Evolutionary conservation across 2,329 filamentous ascomycete species (phyloP), one percentile per base, ranked within the genome.

Genomic region (Colletotrichum sp.): DNA sequence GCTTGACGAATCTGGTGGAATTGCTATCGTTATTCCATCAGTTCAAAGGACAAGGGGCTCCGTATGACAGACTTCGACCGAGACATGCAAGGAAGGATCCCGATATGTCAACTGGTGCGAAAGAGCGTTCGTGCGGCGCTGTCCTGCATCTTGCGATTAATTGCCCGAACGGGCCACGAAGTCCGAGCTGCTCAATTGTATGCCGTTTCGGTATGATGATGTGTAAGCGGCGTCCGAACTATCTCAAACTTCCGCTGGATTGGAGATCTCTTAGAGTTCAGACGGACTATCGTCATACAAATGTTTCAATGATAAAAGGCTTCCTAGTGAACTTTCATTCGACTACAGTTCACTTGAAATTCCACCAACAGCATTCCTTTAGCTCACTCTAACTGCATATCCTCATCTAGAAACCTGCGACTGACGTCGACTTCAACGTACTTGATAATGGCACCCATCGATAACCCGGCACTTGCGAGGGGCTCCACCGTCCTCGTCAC

Each of bases 401-500:
- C 2, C 9, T 30, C 58, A 34, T 12, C 58, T 1, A 10, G 0
- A 48, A 21, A 48, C 5, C n/a, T 48, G 5, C 6, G 4, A 7
- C 3, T 21, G 10, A 21, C 9, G 1, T 18, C n/a, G 10, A 58
- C 1, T 18, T 5, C 3, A 38, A 14, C 32, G 13, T 26, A 21
- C 21, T 16, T 16, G 21, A 48, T 4, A 12, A 73, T 73, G 66
- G 32, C 61, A 9, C 4, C n/a, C 32, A 66, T 77, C 34, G 58
- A 52, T 4, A 64, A 75, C 10, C 66, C 59, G 6, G 74, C 79
- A 26, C 78, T 82, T 12, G 69, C 79, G 7, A 76, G 79, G 69
- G 81, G 80, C 6, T 85, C 85, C 0, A 78, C 79, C 0, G 80
- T 88, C 21, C 81, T 88, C 0, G 80, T 88, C 2, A 88, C 86